Conservation (phyloP, 192 early-diverging fungal genomes). For the Obelidium mucronatum region DNA sequence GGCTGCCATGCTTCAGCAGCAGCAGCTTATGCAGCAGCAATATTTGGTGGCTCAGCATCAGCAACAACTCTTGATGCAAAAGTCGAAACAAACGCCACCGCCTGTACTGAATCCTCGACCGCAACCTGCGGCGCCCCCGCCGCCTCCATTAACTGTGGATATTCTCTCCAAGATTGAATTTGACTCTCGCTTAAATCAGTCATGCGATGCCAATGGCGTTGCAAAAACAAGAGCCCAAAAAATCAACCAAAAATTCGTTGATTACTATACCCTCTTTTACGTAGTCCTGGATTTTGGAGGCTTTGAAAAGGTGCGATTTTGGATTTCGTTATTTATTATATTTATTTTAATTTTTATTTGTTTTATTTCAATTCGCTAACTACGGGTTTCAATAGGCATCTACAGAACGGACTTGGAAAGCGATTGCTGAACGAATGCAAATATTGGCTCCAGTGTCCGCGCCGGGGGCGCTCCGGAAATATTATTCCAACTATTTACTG, state of each 20-base stretch:
- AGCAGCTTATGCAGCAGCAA: background rate
- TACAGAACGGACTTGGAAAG: conserved; percentile 10
- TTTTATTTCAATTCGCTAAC: background rate
- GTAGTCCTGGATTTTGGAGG: conserved; percentile 31
- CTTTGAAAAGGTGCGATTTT: background rate
- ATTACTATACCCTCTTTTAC: conserved; percentile 32
- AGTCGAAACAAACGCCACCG: background rate
- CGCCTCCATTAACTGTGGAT: conserved; percentile 1
- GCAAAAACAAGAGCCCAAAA: background rate
- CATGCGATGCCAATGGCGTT: background rate
- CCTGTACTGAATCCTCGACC: background rate
- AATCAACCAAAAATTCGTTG: conserved; percentile 18
- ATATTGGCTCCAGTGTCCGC: conserved; percentile 25
- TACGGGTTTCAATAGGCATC: background rate
- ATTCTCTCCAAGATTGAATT: conserved; percentile 18
- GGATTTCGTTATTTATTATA: background rate
- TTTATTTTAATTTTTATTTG: background rate
- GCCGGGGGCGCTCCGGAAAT: conserved; percentile 19
- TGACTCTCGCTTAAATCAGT: background rate
- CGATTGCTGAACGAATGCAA: conserved; percentile 23
- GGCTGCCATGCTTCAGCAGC: background rate
- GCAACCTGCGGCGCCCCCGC: background rate
- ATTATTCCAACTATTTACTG: background rate
- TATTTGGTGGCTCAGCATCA: background rate
- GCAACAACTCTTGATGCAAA: background rate